Percentiles rank a stretch among this genome's conserved stretches.
These are phyloP conservation scores for Prasinococcaceae sp. DNA, from an alignment of 139 green algal species.

Conservation along the genomic window DNA sequence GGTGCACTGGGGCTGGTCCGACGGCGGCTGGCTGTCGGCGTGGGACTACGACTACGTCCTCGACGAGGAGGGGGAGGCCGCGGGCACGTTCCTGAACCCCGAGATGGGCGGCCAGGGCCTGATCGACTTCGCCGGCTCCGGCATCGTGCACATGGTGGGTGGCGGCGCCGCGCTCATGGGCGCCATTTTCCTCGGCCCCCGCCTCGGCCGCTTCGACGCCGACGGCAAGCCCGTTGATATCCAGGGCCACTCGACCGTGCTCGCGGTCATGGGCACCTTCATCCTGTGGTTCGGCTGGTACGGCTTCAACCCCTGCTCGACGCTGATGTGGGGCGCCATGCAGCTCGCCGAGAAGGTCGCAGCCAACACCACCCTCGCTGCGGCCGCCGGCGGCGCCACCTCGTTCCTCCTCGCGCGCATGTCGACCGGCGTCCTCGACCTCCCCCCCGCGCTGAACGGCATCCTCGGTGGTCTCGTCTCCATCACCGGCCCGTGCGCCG, in stretches of 20 bases:
- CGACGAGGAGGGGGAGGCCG: too few relatives aligned
- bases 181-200: conserved; percentile 11
- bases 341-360: conserved; percentile 15
- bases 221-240: conserved; percentile 13
- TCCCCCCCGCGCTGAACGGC: conserved; percentile 25
- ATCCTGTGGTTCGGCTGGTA: conserved; percentile 56
- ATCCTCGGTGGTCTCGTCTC: conserved; percentile 55
- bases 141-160: conserved; percentile 29
- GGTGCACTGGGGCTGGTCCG: conserved; percentile 31
- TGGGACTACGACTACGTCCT: too few relatives aligned
- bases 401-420: conserved; percentile 22
- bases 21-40: conserved; percentile 16
- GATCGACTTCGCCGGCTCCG: conserved; percentile 22
- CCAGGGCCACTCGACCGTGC: conserved; percentile 15
- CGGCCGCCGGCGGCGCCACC: conserved; percentile 25
- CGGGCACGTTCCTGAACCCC: too few relatives aligned
- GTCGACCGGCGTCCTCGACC: neutral
- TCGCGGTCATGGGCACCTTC: conserved; percentile 40
- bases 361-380: conserved; percentile 49
- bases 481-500: conserved; percentile 38
- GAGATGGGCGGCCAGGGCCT: too few relatives aligned
- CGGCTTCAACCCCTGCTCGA: conserved; percentile 40
- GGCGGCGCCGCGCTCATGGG: conserved; percentile 14
- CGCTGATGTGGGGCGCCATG: conserved; percentile 25
- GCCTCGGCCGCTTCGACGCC: conserved; percentile 19